Conservation (phyloP, 805 yeast genomes). For the Barnettozyma wickerhamii region DNA sequence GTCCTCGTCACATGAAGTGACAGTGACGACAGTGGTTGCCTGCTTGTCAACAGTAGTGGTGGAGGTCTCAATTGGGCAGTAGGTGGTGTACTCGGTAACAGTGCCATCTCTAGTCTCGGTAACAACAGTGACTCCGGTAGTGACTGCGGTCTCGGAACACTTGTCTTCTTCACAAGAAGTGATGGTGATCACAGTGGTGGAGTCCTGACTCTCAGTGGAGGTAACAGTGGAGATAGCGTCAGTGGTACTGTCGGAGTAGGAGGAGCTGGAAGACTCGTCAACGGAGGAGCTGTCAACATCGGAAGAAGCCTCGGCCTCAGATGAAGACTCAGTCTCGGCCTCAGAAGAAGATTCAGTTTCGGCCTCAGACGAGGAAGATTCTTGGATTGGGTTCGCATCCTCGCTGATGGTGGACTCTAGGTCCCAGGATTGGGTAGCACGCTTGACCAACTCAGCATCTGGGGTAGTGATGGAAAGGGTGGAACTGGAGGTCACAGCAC, state of each 20-base stretch:
- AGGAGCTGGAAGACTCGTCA: not conserved
- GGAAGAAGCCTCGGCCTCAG: conserved; percentile 1
- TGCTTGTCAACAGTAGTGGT: not conserved
- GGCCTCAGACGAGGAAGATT: not conserved
- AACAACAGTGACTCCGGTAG: conserved; percentile 6
- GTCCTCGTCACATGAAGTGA: conserved; percentile 30
- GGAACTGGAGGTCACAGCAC: not conserved
- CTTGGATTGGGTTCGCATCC: not conserved
- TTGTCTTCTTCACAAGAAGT: conserved; percentile 8
- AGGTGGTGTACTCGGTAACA: conserved; percentile 6
- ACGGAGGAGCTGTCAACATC: not conserved
- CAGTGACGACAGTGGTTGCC: conserved; percentile 12
- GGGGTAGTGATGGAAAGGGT: conserved; percentile 11
- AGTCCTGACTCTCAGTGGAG: not conserved
- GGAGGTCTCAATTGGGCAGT: not conserved
- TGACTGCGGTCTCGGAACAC: conserved; percentile 4
- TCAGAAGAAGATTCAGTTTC: not conserved
- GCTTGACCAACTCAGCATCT: conserved; percentile 11
- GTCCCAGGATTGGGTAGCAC: conserved; percentile 4
- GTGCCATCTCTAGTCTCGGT: conserved; percentile 6
- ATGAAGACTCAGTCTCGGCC: conserved; percentile 1
- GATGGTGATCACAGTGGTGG: conserved; percentile 1
- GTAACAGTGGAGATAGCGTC: not conserved
- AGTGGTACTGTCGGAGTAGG: not conserved
- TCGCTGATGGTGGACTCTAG: conserved; percentile 6